Base-by-base conservation (phyloP, 2,329 filamentous ascomycete species). In the Emericellopsis atlantica region DNA sequence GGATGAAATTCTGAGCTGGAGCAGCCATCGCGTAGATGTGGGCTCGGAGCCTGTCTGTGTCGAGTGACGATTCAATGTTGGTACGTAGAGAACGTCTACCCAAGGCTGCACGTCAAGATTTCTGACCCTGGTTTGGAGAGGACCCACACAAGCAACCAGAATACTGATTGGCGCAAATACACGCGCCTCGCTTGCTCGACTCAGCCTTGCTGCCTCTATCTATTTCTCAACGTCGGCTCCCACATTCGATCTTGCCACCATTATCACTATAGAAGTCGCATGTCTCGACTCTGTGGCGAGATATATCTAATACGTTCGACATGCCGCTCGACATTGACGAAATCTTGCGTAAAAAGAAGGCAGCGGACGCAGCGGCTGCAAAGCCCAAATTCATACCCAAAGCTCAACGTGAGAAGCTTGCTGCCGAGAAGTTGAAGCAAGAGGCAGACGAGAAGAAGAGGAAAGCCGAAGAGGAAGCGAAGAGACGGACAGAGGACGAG, bases 301-400 rank as follows among this genome's bases (percentile, higher is more conserved):
- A 5, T n/a, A 21, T 21, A 21, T 29, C 12, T 12, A 29, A 29
- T 29, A 29, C 26, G 8, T 29, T 29, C 26, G 26, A 21, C 11
- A 64, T 64, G 61, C 60, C 61, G 41, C 66, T 94, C 37, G 89
- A 86, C 55, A 81, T 95, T 43, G 88, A 95, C 60, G 84, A 94
- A 51, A 73, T 95, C 5, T 64, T 95, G 18, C 77, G 79, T 49
- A 83, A 89, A 64, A 93, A 93, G 69, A 85, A 84, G 55, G 86
- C 85, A 46, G 82, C 84, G 23, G 86, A 92, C 61, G 84, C 83
- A 31, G 86, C 83, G 14, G 82, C 86, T 9, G 75, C 85, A 42
- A 95, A 92, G 69, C 88, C 88, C 5, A 89, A 86, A 58, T 94
- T 93, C 56, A 66, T 95, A 18, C 83, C 84, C 5, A 92, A 84